These are phyloP conservation scores for Apocynum venetum DNA, from an alignment of 257 asterid genomes.

Conservation along the genomic window DNA sequence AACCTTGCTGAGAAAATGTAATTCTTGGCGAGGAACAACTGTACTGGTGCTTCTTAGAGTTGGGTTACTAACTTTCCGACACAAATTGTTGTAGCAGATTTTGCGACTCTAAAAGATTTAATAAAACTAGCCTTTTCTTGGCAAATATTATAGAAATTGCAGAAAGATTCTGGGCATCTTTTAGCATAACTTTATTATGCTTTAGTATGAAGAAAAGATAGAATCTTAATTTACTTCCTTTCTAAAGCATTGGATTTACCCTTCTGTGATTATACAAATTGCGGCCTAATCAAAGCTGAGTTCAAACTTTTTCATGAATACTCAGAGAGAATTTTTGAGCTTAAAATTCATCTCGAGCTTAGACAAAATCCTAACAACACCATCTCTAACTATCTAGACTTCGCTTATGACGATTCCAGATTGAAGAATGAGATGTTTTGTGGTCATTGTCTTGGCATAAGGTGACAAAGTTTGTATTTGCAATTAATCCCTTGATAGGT, in stretches of 20 bases:
- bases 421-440: too few species aligned
- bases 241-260: neutral
- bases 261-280: neutral
- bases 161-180: neutral
- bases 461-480: too few species aligned
- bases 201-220: neutral
- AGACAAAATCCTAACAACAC: too few species aligned
- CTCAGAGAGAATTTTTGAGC: too few species aligned
- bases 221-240: neutral
- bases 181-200: neutral
- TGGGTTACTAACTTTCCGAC: slow-evolving; percentile 2
- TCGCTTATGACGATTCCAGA: too few species aligned
- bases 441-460: too few species aligned
- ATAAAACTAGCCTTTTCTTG: neutral
- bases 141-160: neutral
- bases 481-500: too few species aligned
- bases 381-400: too few species aligned
- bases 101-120: neutral
- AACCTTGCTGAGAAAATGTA: neutral
- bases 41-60: neutral
- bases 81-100: slow-evolving; percentile 8
- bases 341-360: too few species aligned
- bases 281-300: neutral
- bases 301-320: too few species aligned
- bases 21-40: neutral